A percentile compares a stretch with the other conserved stretches of the same genome.
These are phyloP conservation scores for Rehmannia glutinosa DNA, from an alignment of 257 asterid species.

Conservation along the genomic window DNA sequence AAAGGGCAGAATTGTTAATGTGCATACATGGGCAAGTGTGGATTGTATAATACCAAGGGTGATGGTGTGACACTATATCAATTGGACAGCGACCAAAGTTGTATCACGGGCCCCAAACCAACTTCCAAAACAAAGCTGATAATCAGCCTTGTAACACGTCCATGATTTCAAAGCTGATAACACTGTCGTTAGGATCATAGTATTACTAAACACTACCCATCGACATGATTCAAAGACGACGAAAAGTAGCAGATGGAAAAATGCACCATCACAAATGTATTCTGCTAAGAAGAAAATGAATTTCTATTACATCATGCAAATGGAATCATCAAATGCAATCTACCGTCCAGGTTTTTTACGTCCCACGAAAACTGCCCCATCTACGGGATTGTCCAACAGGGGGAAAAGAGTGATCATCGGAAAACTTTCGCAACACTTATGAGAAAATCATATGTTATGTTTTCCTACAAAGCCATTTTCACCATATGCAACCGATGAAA, in stretches of 20 bases:
- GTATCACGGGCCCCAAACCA: no score
- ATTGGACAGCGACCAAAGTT: no score
- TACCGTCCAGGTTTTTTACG: background rate
- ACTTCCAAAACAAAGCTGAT: no score
- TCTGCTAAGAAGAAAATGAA: background rate
- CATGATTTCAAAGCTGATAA: no score
- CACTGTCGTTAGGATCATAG: background rate
- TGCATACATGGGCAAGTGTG: no score
- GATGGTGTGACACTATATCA: no score
- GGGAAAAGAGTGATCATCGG: background rate
- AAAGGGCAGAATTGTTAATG: no score
- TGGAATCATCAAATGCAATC: background rate
- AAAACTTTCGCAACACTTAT: background rate
- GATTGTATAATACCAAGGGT: no score
- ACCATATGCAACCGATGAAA: background rate
- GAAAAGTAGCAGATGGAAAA: background rate
- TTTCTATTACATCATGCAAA: background rate
- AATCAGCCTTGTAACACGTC: no score
- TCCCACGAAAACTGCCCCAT: background rate
- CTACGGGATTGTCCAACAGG: background rate
- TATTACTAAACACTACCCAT: background rate
- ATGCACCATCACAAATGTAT: background rate
- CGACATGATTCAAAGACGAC: background rate
- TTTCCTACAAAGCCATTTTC: constrained; percentile 10
- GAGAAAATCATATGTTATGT: background rate